Evolutionary conservation across 1,284 basidiomycete species (phyloP).

Genomic region (Hymenochaete sp.): DNA sequence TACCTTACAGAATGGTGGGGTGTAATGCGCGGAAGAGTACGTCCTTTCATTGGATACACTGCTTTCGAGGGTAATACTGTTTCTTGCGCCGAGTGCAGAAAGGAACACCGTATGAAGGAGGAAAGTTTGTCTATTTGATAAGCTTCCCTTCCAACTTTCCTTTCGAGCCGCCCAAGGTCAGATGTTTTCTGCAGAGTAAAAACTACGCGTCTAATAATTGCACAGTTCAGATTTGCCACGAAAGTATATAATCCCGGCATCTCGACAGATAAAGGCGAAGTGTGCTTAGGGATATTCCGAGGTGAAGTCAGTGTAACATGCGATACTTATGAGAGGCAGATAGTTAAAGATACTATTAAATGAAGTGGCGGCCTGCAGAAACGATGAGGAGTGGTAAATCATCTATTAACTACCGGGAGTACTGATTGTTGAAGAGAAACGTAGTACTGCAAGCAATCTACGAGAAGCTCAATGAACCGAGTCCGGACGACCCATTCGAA

Average conservation of each 20-base stretch:
- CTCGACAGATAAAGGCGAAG: constrained; percentile 79
- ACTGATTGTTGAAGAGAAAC: constrained; percentile 4
- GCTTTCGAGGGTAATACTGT: constrained; percentile 6
- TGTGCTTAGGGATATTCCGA: constrained; percentile 72
- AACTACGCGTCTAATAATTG: neutral
- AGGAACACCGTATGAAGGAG: constrained; percentile 78
- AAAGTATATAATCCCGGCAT: constrained; percentile 92
- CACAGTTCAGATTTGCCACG: constrained; percentile 75
- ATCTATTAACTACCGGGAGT: constrained; percentile 7
- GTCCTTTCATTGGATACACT: constrained; percentile 24
- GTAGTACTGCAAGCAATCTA: constrained; percentile 71
- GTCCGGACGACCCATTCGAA: constrained; percentile 84
- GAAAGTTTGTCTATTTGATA: constrained; percentile 71
- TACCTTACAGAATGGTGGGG: no score
- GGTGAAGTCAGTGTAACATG: constrained; percentile 65
- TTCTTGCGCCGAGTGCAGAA: constrained; percentile 33
- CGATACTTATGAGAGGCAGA: no score
- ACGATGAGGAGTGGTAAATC: constrained; percentile 41
- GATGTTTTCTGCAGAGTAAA: constrained; percentile 20
- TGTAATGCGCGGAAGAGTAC: constrained; percentile 65
- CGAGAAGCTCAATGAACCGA: constrained; percentile 83
- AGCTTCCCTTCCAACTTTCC: constrained; percentile 68
- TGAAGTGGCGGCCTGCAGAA: constrained; percentile 84
- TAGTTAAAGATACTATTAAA: constrained; percentile 1
- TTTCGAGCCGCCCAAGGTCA: constrained; percentile 81